phyloP scores from a whole-genome alignment of 2,329 filamentous ascomycete genomes.

The Sporothrix curviconia region DNA sequence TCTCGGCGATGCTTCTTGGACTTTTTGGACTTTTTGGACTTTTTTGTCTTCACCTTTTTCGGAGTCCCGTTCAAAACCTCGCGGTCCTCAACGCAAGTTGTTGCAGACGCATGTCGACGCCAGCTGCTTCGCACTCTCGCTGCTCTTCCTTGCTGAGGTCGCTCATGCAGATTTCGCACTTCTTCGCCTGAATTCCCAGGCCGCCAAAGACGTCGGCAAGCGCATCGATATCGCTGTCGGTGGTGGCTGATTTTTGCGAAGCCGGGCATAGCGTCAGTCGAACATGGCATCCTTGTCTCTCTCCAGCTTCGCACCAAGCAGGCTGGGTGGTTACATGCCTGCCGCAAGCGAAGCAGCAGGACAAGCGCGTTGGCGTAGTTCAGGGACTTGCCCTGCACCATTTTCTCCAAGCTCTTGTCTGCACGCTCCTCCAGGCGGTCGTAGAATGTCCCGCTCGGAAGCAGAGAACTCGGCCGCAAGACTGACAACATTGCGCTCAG shows the following conservation, averaged over 20 bases:
- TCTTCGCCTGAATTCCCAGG: slow-evolving; percentile 68
- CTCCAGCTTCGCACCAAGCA: slow-evolving; percentile 77
- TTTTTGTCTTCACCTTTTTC: slow-evolving; percentile 30
- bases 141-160: slow-evolving; percentile 53
- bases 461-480: slow-evolving; percentile 71
- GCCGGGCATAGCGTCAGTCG: slow-evolving; percentile 49
- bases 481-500: slow-evolving; percentile 79
- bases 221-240: slow-evolving; percentile 65
- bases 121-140: slow-evolving; percentile 28
- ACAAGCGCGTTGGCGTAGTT: slow-evolving; percentile 94
- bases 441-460: slow-evolving; percentile 80
- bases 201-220: slow-evolving; percentile 82
- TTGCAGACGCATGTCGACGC: slow-evolving; percentile 52
- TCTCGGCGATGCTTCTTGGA: slow-evolving; percentile 21
- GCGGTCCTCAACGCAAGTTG: slow-evolving; percentile 69
- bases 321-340: slow-evolving; percentile 88
- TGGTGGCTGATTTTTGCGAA: slow-evolving; percentile 42
- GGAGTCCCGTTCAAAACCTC: slow-evolving; percentile 49
- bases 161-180: slow-evolving; percentile 76
- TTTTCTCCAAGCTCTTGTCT: slow-evolving; percentile 76
- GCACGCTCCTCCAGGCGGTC: slow-evolving; percentile 74
- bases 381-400: slow-evolving; percentile 69
- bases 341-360: slow-evolving; percentile 78
- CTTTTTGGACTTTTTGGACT: slow-evolving; percentile 33
- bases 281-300: slow-evolving; percentile 82